Evolutionary conservation across 148 eudicot genomes (phyloP), one percentile per base, ranked within the genome.

Genomic region (Heliosperma pusillum): DNA sequence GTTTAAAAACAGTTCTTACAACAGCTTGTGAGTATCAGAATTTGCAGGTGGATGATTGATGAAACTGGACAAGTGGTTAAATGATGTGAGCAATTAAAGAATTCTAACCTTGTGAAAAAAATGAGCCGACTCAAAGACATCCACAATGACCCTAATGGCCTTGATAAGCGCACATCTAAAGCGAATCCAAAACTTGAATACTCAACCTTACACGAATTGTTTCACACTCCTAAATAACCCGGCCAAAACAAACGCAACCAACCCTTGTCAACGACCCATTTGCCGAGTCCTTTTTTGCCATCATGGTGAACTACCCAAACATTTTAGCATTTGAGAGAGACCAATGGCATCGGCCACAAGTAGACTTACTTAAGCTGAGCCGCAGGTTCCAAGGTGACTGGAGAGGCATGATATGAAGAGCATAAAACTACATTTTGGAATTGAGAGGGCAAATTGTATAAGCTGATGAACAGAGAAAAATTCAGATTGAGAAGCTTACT

Each of bases 401-500:
- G 21, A 60, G 20, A 60, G 13, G 40, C 62, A 29, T 24, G 56
- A 24, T 40, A 62, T 30, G 30, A 68, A 62, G 42, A 24, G 40
- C 29, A 45, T 25, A 44, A 13, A 42, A 42, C 27, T 12, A 75
- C 36, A 69, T 7, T 40, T 71, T 17, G n/a, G 60, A 64, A 24
- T 20, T 40, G n/a, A 13, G 19, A 30, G 57, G 72, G 52, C 59
- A 72, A 68, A 66, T 11, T 22, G 29, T 67, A 73, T 29, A 4
- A 59, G 57, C 36, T 52, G 73, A 22, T 63, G 11, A 30, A 10
- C 47, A 66, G 6, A 65, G 7, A 7, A 24, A 75, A 20, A 44
- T 30, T 59, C 45, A 64, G 66, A 29, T 47, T 15, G 12, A 76
- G 66, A 52, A 22, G 10, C 66, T 56, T n/a, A n/a, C n/a, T n/a